phyloP scores from a whole-genome alignment of 2,329 filamentous ascomycete species.

The Venturia carpophila region DNA sequence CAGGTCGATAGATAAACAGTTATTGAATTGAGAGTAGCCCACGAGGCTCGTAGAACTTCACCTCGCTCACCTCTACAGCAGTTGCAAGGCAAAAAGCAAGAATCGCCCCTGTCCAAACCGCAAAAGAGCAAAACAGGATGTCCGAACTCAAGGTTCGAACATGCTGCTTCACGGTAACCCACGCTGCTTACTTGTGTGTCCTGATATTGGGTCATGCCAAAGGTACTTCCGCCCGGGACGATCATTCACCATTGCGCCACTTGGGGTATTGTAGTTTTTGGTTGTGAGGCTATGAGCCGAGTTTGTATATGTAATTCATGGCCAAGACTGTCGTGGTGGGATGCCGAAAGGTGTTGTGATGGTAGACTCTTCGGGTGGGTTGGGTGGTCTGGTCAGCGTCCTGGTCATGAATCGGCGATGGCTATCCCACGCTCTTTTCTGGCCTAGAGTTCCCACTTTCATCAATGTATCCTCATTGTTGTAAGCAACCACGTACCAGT shows the following conservation, averaged over 20 bases:
- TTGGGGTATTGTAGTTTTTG: background rate
- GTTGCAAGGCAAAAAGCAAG: background rate
- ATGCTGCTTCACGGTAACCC: background rate
- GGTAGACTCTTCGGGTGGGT: background rate
- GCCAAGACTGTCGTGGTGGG: background rate
- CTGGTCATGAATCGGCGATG: no score
- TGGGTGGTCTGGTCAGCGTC: background rate
- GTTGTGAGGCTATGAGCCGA: background rate
- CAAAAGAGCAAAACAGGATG: background rate
- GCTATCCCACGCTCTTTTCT: no score
- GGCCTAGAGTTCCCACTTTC: no score
- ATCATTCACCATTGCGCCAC: background rate
- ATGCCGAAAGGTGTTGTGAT: background rate
- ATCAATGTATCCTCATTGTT: no score
- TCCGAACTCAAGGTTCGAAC: background rate
- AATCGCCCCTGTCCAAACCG: background rate
- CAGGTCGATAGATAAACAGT: background rate
- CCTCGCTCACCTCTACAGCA: background rate
- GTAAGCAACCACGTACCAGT: no score
- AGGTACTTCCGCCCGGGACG: background rate
- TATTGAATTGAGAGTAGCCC: background rate
- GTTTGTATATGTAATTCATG: background rate
- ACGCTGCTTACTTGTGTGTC: background rate
- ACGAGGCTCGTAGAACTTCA: background rate
- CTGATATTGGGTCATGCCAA: background rate